Base-by-base conservation (phyloP, 495 filamentous ascomycete species). In the Paragyromitra xinjiangensis region DNA sequence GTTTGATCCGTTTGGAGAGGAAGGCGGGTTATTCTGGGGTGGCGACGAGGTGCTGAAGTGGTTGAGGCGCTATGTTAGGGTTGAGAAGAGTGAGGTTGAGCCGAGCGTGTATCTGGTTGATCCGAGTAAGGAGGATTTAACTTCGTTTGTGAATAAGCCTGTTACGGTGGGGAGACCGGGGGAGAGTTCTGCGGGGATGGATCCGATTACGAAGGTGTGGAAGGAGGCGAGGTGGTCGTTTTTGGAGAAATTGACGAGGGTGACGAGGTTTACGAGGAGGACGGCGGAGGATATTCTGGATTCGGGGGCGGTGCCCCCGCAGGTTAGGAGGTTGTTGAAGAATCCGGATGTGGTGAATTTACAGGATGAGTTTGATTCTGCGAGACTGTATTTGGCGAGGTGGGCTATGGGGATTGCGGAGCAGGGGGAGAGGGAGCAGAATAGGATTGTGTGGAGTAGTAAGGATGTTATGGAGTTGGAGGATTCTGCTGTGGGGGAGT, bases 321-420 rank as follows among this genome's bases (percentile, higher is more conserved):
- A 98, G 81, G 89, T 98, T 37, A 88, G 91, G 78, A 88, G 93
- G 65, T 78, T 99, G 81, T 89, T 98, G 85, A 89, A 90, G 80
- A 97, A 96, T 69, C 96, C 95, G 0, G 94, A 99, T 82, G 94
- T 99, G 11, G 94, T 97, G 84, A 97, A 93, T 0, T 79, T 99
- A 59, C 93, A 95, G 82, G 94, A 98, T 73, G 95, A 99, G 82
- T 99, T 98, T 77, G 96, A 98, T 84, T 97, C 93, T 80, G 95
- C 96, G 6, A 88, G 95, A 74, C 85, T 99, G 48, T 99, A 99
- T 80, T 86, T 99, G 26, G 95, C 95, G 2, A 87, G 95, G 58
- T 99, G 95, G 95, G 95, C 95, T 0, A 98, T 98, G 95, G 96
- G 93, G 0, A 96, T 99, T 67, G 94, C 95, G 0, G 95, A 99